Conservation (phyloP, 768 basidiomycete species). For the Hebeloma cylindrosporum region DNA sequence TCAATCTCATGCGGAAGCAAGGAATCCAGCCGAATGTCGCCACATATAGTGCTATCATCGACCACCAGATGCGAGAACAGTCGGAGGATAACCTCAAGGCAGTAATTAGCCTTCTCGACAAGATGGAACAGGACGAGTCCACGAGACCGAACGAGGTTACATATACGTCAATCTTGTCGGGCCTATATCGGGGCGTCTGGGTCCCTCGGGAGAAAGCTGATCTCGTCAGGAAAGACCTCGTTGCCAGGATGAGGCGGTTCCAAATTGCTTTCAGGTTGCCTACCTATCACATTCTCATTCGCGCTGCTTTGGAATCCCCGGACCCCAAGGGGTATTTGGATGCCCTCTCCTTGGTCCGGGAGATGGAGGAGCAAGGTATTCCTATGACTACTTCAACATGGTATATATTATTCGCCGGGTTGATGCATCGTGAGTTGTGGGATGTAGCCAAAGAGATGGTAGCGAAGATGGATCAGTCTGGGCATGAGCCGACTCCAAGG, state of each 20-base stretch:
- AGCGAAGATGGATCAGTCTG: conserved; percentile 52
- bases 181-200: conserved; percentile 63
- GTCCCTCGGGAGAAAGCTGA: conserved; percentile 43
- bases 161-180: conserved; percentile 78
- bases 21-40: conserved; percentile 73
- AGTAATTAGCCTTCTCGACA: conserved; percentile 67
- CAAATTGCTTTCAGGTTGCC: conserved; percentile 56
- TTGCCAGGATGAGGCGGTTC: conserved; percentile 56
- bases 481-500: conserved; percentile 44
- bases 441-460: conserved; percentile 58
- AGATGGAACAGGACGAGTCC: conserved; percentile 65
- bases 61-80: conserved; percentile 62
- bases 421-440: conserved; percentile 61
- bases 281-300: conserved; percentile 78
- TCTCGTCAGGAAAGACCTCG: conserved; percentile 49
- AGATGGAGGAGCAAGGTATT: conserved; percentile 54
- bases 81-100: conserved; percentile 53
- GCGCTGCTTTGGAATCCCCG: conserved; percentile 57
- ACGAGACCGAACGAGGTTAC: conserved; percentile 72
- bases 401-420: conserved; percentile 70
- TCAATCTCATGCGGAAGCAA: conserved; percentile 74
- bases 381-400: conserved; percentile 65
- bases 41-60: conserved; percentile 79
- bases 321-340: conserved; percentile 49
- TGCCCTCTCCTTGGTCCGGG: conserved; percentile 58